These are phyloP conservation scores for Sporormia fimetaria DNA, from an alignment of 495 filamentous ascomycete genomes.

Conservation along the genomic window DNA sequence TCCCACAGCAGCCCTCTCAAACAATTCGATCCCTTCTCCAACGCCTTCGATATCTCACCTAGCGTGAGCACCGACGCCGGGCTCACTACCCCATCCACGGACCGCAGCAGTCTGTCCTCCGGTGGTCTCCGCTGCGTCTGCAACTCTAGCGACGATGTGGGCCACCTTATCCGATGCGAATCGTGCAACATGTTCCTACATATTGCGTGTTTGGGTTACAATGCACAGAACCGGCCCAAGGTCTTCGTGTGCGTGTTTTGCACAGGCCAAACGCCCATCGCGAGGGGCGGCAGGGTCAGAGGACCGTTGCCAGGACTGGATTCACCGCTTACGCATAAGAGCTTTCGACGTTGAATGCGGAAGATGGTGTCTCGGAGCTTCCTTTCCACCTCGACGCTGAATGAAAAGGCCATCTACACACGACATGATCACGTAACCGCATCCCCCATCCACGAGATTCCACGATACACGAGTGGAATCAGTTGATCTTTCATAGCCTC, in stretches of 20 bases:
- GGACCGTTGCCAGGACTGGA: conserved; percentile 29
- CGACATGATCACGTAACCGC: not conserved
- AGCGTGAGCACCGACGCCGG: conserved; percentile 57
- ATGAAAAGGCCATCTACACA: not conserved
- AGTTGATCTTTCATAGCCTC: too few species aligned
- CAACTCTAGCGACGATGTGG: conserved; percentile 51
- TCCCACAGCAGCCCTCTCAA: conserved; percentile 6
- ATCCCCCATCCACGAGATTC: conserved; percentile 4
- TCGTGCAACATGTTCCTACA: conserved; percentile 83
- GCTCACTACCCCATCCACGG: conserved; percentile 53
- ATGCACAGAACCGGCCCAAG: conserved; percentile 49
- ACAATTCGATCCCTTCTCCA: conserved; percentile 20
- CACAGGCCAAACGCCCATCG: conserved; percentile 55
- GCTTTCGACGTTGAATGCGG: conserved; percentile 14
- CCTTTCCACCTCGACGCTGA: not conserved
- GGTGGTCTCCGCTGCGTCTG: conserved; percentile 64
- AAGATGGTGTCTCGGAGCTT: too few species aligned
- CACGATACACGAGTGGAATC: conserved; percentile 15
- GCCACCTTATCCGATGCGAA: conserved; percentile 79
- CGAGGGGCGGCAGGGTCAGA: conserved; percentile 52
- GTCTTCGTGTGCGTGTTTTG: conserved; percentile 78
- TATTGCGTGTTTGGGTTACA: conserved; percentile 63
- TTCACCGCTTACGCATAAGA: conserved; percentile 23
- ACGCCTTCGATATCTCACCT: conserved; percentile 44
- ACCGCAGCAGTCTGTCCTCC: conserved; percentile 43